Evolutionary conservation across 768 basidiomycete species (phyloP).

Genomic region (Hemileccinum rubropunctum): DNA sequence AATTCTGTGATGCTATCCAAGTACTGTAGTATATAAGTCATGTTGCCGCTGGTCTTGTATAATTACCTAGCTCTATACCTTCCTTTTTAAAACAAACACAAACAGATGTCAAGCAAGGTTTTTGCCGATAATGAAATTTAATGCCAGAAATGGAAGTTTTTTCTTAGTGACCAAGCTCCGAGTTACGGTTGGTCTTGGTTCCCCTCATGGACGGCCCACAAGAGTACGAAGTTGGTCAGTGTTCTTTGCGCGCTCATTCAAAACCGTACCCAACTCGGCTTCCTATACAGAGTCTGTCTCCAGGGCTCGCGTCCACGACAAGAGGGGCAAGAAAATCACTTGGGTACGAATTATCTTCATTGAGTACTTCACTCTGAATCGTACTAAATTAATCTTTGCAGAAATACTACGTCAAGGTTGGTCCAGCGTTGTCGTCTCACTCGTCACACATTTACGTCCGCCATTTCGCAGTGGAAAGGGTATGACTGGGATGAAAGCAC

Average conservation of each 20-base stretch:
- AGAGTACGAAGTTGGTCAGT: conserved; percentile 71
- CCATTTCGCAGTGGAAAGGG: conserved; percentile 54
- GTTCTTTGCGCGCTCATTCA: not conserved
- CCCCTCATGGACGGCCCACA: conserved; percentile 36
- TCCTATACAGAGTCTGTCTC: conserved; percentile 46
- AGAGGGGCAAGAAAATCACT: conserved; percentile 42
- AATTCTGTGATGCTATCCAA: conserved; percentile 4
- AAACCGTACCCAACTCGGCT: conserved; percentile 1
- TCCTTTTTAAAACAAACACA: too few species aligned
- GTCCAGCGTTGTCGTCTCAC: conserved; percentile 13
- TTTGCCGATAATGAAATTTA: too few species aligned
- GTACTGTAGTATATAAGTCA: conserved; percentile 10
- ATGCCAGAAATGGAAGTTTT: conserved; percentile 15
- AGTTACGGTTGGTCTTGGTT: conserved; percentile 6
- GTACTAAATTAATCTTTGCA: conserved; percentile 26
- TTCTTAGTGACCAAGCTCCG: conserved; percentile 3
- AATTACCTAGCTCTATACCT: too few species aligned
- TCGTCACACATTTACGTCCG: conserved; percentile 1
- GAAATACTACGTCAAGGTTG: conserved; percentile 60
- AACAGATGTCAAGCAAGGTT: too few species aligned
- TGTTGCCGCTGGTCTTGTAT: not conserved
- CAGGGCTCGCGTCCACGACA: conserved; percentile 48
- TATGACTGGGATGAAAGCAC: conserved; percentile 55
- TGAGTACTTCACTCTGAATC: conserved; percentile 3
- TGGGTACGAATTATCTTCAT: conserved; percentile 43